Base-by-base conservation (phyloP, 2,329 filamentous ascomycete genomes). In the Botrytis byssoidea region DNA sequence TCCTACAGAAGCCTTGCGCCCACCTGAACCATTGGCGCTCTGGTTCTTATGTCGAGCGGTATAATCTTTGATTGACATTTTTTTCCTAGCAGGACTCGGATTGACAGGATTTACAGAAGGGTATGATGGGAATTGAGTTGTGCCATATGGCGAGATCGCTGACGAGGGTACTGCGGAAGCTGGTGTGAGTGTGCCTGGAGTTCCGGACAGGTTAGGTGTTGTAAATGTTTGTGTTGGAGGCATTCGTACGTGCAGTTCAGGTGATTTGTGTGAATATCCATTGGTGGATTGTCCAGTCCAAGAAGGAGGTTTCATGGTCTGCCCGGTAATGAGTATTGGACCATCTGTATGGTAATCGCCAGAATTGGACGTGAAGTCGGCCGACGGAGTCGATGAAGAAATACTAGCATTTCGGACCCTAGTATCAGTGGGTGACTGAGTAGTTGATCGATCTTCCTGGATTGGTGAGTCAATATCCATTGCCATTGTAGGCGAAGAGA, bases 61-160 rank as follows among this genome's bases (percentile, higher is more conserved):
- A 78, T 92, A 92, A 78, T 91, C 90, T 78, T 89, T 91, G 2
- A 91, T 81, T 75, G 88, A 91, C 55, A 92, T 82, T 81, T 91
- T 91, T 84, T 92, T 91, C 72, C 79, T 80, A 46, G 89, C 83
- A 3, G 90, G 89, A 75, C 88, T 91, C 4, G 84, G 84, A 9
- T 80, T 80, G 14, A 83, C 77, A 22, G 86, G 84, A 73, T 86
- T 88, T 48, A 84, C 78, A 10, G 83, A 79, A 6, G 82, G 78
- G 70, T 89, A 86, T 0, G 86, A 83, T 65, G 82, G 85, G 46
- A 84, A 78, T 71, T 80, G 83, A 40, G 78, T 78, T 5, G 82
- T 77, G 2, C 85, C 83, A 71, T 87, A 85, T 0, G 89, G 87
- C 0, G 89, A 89, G 71, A 88, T 86, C 1, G 82, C 78, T 2